Percentiles rank a stretch among this genome's conserved stretches.
phyloP scores from a whole-genome alignment of 345 rosid genomes.

The Eucalyptus leucophloia region DNA sequence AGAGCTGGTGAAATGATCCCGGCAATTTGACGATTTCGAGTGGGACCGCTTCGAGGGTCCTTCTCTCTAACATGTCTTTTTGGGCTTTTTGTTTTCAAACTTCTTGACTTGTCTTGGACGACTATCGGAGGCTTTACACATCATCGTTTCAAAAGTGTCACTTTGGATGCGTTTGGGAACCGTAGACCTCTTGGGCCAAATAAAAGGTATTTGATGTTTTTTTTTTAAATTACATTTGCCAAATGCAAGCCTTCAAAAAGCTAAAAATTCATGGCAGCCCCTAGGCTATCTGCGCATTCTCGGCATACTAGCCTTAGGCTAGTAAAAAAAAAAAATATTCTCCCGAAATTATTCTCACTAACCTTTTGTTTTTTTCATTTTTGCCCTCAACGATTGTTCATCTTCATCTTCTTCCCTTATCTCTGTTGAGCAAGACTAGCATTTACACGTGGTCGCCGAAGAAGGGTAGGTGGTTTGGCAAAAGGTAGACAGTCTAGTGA shows the following conservation, averaged over 20 bases:
- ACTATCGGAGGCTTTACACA: background rate
- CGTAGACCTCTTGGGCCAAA: too few relatives aligned
- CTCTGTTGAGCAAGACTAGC: too few relatives aligned
- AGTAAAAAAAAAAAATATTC: too few relatives aligned
- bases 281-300: rapidly evolving
- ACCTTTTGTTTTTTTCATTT: too few relatives aligned
- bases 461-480: too few relatives aligned
- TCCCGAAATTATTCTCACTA: rapidly evolving
- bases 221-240: too few relatives aligned
- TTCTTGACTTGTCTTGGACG: background rate
- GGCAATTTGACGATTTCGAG: background rate
- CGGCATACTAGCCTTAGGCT: too few relatives aligned
- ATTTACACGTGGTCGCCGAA: rapidly evolving
- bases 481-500: rapidly evolving
- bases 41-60: background rate
- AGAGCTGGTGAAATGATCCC: background rate
- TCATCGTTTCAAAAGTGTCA: background rate
- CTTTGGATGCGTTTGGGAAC: rapidly evolving
- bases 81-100: background rate
- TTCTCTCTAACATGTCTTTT: background rate
- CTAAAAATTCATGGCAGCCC: too few relatives aligned
- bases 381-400: too few relatives aligned
- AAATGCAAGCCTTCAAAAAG: too few relatives aligned
- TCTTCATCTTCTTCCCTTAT: too few relatives aligned
- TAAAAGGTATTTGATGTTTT: too few relatives aligned